Conservation (phyloP, 805 yeast genomes). For the Brettanomyces bruxellensis region DNA sequence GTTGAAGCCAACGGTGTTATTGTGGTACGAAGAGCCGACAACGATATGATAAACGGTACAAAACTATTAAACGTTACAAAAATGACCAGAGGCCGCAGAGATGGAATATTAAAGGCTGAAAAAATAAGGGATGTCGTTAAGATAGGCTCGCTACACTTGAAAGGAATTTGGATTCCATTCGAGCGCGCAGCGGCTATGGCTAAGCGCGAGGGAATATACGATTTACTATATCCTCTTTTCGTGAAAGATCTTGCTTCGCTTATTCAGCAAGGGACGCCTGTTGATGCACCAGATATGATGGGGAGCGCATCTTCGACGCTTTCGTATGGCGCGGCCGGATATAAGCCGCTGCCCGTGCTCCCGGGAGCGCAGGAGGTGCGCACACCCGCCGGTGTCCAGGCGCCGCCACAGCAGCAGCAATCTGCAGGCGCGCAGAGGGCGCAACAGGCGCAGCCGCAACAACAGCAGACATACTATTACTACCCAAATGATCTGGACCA, state of each 20-base stretch:
- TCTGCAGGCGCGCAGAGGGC: slow-evolving; percentile 21
- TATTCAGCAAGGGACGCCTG: slow-evolving; percentile 30
- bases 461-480: slow-evolving; percentile 1
- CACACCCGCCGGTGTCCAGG: slow-evolving; percentile 38
- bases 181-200: slow-evolving; percentile 64
- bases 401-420: slow-evolving; percentile 23
- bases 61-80: slow-evolving; percentile 60
- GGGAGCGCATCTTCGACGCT: no score
- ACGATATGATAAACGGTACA: slow-evolving; percentile 66
- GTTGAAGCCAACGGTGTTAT: slow-evolving; percentile 62
- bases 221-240: slow-evolving; percentile 46
- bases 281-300: background rate
- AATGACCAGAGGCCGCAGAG: slow-evolving; percentile 67
- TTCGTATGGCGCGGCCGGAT: slow-evolving; percentile 39
- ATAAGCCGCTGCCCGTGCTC: slow-evolving; percentile 53
- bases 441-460: background rate
- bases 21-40: slow-evolving; percentile 62
- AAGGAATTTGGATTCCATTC: slow-evolving; percentile 72
- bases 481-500: slow-evolving; percentile 16
- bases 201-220: slow-evolving; percentile 56
- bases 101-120: slow-evolving; percentile 59
- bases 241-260: slow-evolving; percentile 54
- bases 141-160: slow-evolving; percentile 70
- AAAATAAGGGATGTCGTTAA: slow-evolving; percentile 62
- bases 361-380: slow-evolving; percentile 53